Conservation (phyloP, 495 filamentous ascomycete genomes). For the Pseudevernia furfuracea region DNA sequence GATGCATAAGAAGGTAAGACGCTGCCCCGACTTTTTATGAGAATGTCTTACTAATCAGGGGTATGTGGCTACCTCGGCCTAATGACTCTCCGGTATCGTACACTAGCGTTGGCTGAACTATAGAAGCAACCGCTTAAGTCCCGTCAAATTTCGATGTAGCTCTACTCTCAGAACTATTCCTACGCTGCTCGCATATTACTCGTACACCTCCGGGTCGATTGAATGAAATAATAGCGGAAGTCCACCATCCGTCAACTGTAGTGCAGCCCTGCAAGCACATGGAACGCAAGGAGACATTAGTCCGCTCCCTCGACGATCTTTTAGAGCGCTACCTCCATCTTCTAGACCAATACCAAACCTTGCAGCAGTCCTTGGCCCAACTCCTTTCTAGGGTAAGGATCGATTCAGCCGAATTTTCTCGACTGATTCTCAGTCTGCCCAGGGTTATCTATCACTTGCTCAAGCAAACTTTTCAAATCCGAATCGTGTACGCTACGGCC, state of each 20-base stretch:
- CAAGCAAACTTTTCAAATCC: conserved; percentile 64
- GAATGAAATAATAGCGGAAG: conserved; percentile 12
- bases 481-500: conserved; percentile 55
- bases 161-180: not conserved
- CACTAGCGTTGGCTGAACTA: no score
- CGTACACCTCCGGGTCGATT: not conserved
- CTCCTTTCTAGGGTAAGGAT: conserved; percentile 48
- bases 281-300: conserved; percentile 19
- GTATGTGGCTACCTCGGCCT: no score
- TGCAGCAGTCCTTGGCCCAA: conserved; percentile 47
- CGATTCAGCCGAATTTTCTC: not conserved
- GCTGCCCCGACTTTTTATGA: no score
- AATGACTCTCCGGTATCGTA: no score
- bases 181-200: not conserved
- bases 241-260: not conserved
- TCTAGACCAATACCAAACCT: conserved; percentile 59
- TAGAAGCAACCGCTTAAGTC: not conserved
- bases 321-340: conserved; percentile 62
- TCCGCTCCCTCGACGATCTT: conserved; percentile 50
- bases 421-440: not conserved
- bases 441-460: conserved; percentile 52
- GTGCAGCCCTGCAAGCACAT: not conserved
- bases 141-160: not conserved
- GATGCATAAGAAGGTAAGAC: no score
- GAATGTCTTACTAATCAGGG: no score